Percentiles rank a stretch among this genome's conserved stretches.
phyloP scores from a whole-genome alignment of 1,139 yeast genomes.

The Scheffersomyces quercinus region DNA sequence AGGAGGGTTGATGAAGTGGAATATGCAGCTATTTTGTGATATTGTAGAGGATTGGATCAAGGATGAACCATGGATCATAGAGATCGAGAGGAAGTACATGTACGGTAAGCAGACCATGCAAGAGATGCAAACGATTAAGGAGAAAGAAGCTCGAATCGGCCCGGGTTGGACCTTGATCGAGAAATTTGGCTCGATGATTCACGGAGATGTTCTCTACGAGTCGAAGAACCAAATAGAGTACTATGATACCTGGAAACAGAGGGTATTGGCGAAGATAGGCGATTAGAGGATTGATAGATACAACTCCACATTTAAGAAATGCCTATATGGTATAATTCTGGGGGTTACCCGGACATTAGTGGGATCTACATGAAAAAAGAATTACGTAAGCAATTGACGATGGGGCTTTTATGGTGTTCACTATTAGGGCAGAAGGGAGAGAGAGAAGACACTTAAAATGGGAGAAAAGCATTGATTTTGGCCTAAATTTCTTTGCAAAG shows the following conservation, averaged over 20 bases:
- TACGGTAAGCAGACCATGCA: slow-evolving; percentile 27
- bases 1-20: slow-evolving; percentile 50
- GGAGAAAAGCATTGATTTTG: no score
- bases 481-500: no score
- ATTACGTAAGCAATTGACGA: no score
- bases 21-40: slow-evolving; percentile 51
- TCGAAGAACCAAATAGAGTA: slow-evolving; percentile 31
- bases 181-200: slow-evolving; percentile 38
- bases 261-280: background rate
- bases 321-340: no score
- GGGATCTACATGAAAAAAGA: no score
- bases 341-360: no score
- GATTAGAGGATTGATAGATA: background rate
- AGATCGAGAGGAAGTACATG: slow-evolving; percentile 43
- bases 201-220: slow-evolving; percentile 30
- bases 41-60: slow-evolving; percentile 54
- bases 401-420: no score
- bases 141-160: slow-evolving; percentile 34
- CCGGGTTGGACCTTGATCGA: slow-evolving; percentile 32
- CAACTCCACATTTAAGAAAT: no score
- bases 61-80: slow-evolving; percentile 55
- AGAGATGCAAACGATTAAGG: slow-evolving; percentile 22
- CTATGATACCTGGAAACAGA: slow-evolving; percentile 33
- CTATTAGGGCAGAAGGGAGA: no score
- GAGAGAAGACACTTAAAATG: no score